These are phyloP conservation scores for Neospermospora avenae DNA, from an alignment of 2,329 filamentous ascomycete species.

Conservation along the genomic window DNA sequence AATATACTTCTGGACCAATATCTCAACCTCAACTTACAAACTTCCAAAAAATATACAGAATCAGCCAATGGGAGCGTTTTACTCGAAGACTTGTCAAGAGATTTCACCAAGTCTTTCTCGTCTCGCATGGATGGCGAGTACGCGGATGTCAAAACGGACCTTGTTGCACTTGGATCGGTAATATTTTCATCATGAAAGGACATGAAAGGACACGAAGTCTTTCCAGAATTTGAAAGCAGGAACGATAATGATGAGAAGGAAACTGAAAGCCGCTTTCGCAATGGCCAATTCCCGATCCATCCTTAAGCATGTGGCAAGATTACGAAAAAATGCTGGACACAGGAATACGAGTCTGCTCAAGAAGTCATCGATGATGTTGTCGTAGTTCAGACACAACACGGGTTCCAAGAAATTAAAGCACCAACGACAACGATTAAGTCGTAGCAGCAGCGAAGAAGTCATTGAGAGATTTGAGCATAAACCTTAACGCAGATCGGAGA, in stretches of 20 bases:
- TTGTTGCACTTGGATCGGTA: constrained; percentile 29
- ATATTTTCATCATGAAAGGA: constrained; percentile 29
- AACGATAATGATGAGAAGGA: constrained; percentile 15
- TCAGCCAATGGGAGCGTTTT: constrained; percentile 5
- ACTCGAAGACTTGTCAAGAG: constrained; percentile 6
- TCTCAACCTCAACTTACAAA: constrained; percentile 19
- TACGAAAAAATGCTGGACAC: too few species aligned
- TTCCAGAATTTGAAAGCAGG: constrained; percentile 22
- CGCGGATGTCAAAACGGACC: constrained; percentile 23
- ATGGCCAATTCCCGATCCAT: too few species aligned
- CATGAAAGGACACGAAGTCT: constrained; percentile 19
- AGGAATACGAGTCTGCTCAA: too few species aligned
- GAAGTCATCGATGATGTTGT: too few species aligned
- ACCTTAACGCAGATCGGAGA: too few species aligned
- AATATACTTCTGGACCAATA: constrained; percentile 16
- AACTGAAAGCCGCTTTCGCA: too few species aligned
- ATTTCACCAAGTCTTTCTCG: constrained; percentile 26
- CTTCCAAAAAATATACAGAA: constrained; percentile 16
- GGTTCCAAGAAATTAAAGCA: too few species aligned
- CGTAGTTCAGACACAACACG: too few species aligned
- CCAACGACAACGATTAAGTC: too few species aligned
- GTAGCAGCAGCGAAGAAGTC: too few species aligned
- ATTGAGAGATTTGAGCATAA: too few species aligned
- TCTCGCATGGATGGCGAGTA: constrained; percentile 20
- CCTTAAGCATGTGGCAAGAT: too few species aligned